Evolutionary conservation across 495 filamentous ascomycete species (phyloP), one percentile per base, ranked within the genome.

Genomic region (Lophiotrema nucula): DNA sequence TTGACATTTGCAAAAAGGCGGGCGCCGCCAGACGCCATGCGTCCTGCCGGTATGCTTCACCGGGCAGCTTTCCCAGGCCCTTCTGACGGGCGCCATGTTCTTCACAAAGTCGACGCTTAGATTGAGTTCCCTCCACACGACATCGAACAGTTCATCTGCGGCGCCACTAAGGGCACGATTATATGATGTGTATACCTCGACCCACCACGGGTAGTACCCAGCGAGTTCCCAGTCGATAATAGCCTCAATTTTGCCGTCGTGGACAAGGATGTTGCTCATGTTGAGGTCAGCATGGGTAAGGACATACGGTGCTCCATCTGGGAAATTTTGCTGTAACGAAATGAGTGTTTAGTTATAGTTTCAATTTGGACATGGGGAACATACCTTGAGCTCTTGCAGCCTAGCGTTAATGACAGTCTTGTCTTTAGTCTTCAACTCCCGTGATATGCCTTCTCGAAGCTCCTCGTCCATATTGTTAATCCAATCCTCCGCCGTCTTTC

Each of bases 191-290:
- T n/a, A 51, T 2, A 18, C n/a, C 25, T 51, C 47, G 12, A 25
- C 27, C 47, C 47, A 51, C 47, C 31, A 37, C 3, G 47, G 47
- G 33, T 39, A 51, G 31, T 8, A 51, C 23, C 47, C 47, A 25
- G 47, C 47, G 25, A 8, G 16, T 22, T 51, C 47, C 47, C 47
- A 51, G 47, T 51, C 47, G 22, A 51, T 51, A 38, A 51, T 51
- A 18, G 47, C 47, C 22, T 38, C 47, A 23, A 51, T 51, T 33
- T 38, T 51, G 6, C 31, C 28, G 27, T 39, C 25, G 19, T 51
- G 4, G 11, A 51, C 47, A 2, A 51, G 37, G 21, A 51, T 51
- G 33, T 51, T 51, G n/a, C n/a, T 4, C 12, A 39, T 6, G 47
- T 51, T 18, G 4, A 51, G 31, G 25, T 51, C 47, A 18, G 11